Conservation (phyloP, 306 rosid species). For the Quillaja saponaria region DNA sequence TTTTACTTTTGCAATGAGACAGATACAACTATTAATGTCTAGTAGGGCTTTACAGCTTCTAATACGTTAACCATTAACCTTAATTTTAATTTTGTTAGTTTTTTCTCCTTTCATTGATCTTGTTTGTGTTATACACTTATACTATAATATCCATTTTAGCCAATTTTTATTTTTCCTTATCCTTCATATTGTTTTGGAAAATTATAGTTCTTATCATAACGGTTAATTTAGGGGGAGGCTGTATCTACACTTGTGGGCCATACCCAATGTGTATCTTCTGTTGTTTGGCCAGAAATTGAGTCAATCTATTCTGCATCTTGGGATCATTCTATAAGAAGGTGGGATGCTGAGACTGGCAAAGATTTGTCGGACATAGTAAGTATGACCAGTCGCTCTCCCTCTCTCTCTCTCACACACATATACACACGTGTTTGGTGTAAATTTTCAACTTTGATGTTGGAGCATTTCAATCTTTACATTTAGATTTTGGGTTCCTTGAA, state of each 20-base stretch:
- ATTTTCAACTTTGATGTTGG: background rate
- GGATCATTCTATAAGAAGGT: constrained; percentile 84
- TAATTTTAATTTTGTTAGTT: too few species aligned
- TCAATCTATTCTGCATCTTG: constrained; percentile 85
- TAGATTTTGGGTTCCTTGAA: background rate
- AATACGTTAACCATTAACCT: too few species aligned
- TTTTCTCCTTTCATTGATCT: too few species aligned
- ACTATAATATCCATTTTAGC: background rate
- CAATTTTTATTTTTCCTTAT: background rate
- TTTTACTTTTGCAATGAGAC: too few species aligned
- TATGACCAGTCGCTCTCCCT: constrained; percentile 14
- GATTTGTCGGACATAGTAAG: constrained; percentile 61
- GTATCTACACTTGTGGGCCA: constrained; percentile 78
- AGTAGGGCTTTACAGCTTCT: too few species aligned
- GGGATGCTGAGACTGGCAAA: constrained; percentile 88
- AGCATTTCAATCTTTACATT: background rate
- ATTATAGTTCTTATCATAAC: constrained; percentile 11
- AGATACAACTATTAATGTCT: too few species aligned
- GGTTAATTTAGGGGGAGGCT: constrained; percentile 60
- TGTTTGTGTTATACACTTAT: too few species aligned
- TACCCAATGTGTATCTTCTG: constrained; percentile 86
- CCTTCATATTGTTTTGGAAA: background rate
- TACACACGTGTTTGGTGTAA: background rate
- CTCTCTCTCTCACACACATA: background rate
- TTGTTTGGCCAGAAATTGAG: constrained; percentile 71